Conservation (phyloP, 75 land plant genomes). For the Picea glauca region DNA sequence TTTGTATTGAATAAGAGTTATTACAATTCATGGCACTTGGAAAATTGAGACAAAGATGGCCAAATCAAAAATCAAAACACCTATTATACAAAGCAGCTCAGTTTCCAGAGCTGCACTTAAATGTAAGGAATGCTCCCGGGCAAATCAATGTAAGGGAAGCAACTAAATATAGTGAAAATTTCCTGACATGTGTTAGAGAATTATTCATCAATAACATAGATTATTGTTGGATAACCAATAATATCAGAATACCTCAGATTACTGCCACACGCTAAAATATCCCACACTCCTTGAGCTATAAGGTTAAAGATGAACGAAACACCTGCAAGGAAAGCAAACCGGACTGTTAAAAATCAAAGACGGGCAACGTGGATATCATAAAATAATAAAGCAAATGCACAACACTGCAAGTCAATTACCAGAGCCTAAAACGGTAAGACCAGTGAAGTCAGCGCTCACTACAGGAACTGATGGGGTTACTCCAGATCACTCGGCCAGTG, state of each 20-base stretch:
- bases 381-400: background rate
- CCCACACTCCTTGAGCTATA: background rate
- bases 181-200: conserved; percentile 1
- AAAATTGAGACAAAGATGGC: background rate
- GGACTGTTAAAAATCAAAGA: background rate
- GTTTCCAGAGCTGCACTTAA: conserved; percentile 1
- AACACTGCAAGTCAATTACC: background rate
- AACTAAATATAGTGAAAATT: background rate
- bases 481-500: background rate
- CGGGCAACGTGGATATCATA: background rate
- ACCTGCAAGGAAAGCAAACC: background rate
- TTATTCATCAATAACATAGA: background rate
- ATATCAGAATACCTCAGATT: conserved; percentile 2
- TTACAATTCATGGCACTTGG: conserved; percentile 1
- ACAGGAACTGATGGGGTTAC: conserved; percentile 7
- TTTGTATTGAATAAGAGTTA: background rate
- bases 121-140: conserved; percentile 1
- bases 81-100: conserved; percentile 8
- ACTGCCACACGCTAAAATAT: conserved; percentile 8
- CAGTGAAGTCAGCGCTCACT: background rate
- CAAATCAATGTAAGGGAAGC: conserved; percentile 2
- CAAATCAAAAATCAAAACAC: conserved; percentile 10
- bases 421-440: background rate
- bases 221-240: conserved; percentile 5
- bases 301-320: background rate